A percentile compares a stretch with the other conserved stretches of the same genome.
Evolutionary conservation across 2,329 filamentous ascomycete genomes (phyloP).

Genomic region (Colletotrichum sp.): DNA sequence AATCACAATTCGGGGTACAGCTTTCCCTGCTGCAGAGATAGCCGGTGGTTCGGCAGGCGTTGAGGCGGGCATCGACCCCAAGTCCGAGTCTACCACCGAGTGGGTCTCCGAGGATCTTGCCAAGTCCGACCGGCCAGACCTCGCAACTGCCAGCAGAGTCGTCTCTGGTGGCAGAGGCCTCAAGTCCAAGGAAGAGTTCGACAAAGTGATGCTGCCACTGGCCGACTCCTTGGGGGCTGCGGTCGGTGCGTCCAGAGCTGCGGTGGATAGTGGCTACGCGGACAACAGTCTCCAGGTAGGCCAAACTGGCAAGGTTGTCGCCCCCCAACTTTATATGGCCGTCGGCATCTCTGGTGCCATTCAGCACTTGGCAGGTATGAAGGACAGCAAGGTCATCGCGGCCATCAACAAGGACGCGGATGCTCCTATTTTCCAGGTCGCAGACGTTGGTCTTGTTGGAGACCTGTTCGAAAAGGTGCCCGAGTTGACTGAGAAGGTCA

Average conservation of each 20-base stretch:
- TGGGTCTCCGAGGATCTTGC: conserved; percentile 95
- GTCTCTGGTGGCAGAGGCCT: conserved; percentile 93
- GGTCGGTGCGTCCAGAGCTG: conserved; percentile 91
- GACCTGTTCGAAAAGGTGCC: conserved; percentile 96
- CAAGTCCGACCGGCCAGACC: conserved; percentile 92
- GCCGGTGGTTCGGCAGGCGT: conserved; percentile 77
- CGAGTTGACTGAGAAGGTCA: conserved; percentile 94
- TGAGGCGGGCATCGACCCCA: conserved; percentile 85
- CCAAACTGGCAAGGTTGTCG: conserved; percentile 98
- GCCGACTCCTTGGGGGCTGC: conserved; percentile 94
- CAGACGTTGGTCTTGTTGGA: conserved; percentile 92
- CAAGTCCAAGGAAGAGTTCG: conserved; percentile 98
- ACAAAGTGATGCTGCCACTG: conserved; percentile 87
- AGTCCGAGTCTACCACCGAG: conserved; percentile 73
- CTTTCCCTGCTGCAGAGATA: conserved; percentile 78
- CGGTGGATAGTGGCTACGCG: conserved; percentile 95
- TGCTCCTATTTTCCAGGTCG: conserved; percentile 97
- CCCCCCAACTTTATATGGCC: conserved; percentile 92
- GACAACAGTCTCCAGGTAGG: conserved; percentile 99
- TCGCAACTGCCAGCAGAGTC: conserved; percentile 86
- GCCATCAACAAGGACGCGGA: conserved; percentile 98
- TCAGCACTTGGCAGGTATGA: conserved; percentile 98
- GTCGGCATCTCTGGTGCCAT: conserved; percentile 97
- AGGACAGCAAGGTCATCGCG: conserved; percentile 99
- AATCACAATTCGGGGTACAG: conserved; percentile 90